Base-by-base conservation (phyloP, 495 filamentous ascomycete species). In the Monascus purpureus region DNA sequence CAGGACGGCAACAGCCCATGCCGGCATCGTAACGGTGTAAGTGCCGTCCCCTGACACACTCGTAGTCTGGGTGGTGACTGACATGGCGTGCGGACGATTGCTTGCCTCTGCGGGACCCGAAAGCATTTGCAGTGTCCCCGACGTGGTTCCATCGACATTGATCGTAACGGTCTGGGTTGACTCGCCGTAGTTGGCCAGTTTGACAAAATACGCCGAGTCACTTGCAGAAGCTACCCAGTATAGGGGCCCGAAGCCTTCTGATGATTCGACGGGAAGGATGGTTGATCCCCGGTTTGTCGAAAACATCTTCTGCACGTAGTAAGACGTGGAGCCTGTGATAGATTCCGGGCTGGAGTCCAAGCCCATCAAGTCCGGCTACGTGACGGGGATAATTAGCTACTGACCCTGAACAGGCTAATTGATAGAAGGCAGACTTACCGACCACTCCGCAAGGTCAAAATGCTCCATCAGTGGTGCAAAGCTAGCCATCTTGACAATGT, bases 171-270 rank as follows among this genome's bases (percentile, higher is more conserved):
- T 50, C 25, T 48, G 45, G 8, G 39, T 26, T 0, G 45, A 29
- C 1, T 35, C 15, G 7, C 50, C 49, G 32, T 42, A 59, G 33
- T 49, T 55, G 17, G 48, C 59, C 33, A 44, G 33, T 42, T 62
- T 61, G 15, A 64, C 27, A 18, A 44, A 45, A 18, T 55, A 48
- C 6, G 48, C 47, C 3, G 42, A 42, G 1, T 52, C 43, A 13
- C 44, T 54, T 12, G 46, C 52, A 7, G 65, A 57, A 4, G 72
- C 72, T 2, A 72, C 73, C 47, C 67, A 79, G 50, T 71, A 82
- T 0, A 71, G 42, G 0, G 75, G 75, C 4, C 61, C 59, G 46
- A 73, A 59, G 3, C 41, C 43, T 0, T 51, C 41, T 1, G 48
- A 49, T 9, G 56, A 52, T 2, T 61, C 40, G 1, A 63, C 55